Evolutionary conservation across 1,139 yeast species (phyloP), one percentile per base, ranked within the genome.

Genomic region (Pichia sp.): DNA sequence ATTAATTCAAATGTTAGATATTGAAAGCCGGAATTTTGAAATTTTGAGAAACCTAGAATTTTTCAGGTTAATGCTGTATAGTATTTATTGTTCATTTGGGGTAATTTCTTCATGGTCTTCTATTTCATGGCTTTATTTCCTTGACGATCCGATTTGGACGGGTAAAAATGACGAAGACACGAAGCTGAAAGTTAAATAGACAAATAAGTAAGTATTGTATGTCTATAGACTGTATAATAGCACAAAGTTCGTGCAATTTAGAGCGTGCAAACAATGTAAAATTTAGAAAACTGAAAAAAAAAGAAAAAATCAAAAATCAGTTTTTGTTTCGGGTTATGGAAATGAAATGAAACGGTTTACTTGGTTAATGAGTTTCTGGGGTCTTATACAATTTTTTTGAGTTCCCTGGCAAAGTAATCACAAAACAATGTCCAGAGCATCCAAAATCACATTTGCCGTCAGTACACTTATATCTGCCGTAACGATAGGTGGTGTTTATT

Each of bases 41-140:
- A 59, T 80, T 8, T 70, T 85, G 56, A 72, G 73, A 53, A 78
- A 71, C 58, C 73, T 81, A 56, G 87, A 88, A 66, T 93, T 90
- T 64, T 71, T 88, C 56, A 82, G 88, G 49, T 75, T 93, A 58
- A 88, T 93, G 88, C 70, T 83, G 11, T 79, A 88, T 52, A 88
- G 96, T 60, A 84, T 88, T 2, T 91, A 91, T 68, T 89, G 97
- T 67, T 82, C 90, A 0, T 59, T 88, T 34, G 99, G 99, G 8
- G 81, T 93, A 3, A 74, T 91, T 7, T 79, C 90, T 47, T 83
- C 96, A 52, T 95, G 96, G 96, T 80, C 86, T 56, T 95, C 95
- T 2, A 80, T 93, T 59, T 81, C 87, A 53, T 89, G 96, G 96
- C 71, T 87, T 48, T 91, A 88, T 66, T 87, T 90, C 66, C 82